Evolutionary conservation across 129 eudicot genomes (phyloP), one percentile per base, ranked within the genome.

Genomic region (Flaveria bidentis): DNA sequence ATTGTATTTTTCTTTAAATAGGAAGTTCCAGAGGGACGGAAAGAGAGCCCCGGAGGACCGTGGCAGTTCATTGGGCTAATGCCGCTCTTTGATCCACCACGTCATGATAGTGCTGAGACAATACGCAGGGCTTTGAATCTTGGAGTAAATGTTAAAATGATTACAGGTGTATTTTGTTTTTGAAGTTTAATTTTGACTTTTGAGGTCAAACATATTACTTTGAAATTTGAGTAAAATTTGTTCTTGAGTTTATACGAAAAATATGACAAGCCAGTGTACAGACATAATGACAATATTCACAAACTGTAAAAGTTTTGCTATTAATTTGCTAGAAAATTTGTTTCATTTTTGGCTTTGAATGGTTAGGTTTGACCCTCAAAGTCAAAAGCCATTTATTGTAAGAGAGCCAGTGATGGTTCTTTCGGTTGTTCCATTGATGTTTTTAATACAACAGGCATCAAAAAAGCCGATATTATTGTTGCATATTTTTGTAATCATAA

Each of bases 41-140:
- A 89, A 88, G 99, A 91, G 76, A 94, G 99, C 52, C 74, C 99
- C 46, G 99, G 99, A 56, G 97, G 99, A 23, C 99, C 99, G 15
- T 94, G 99, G 99, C 99, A 94, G 76, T 94, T 94, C 73, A 80
- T 91, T 33, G 99, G 97, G 81, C 90, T 94, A 44, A 83, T 94
- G 96, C 99, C 99, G 68, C 92, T 94, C 13, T 94, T 94, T 66
- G 99, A 94, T 71, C 99, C 99, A 52, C 99, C 99, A 13, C 89
- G 99, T 67, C 99, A 94, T 67, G 99, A 94, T 77, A 94, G 99
- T 87, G 99, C 99, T 0, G 99, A 94, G 71, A 94, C 99, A 6
- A 94, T 94, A 25, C 84, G 97, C 23, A 87, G 99, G 86, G 99
- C 99, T 55, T 76, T 94, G 78, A 91, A 94, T 80, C 97, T 94